Evolutionary conservation across 768 basidiomycete species (phyloP).

Genomic region (Mrakia frigida): DNA sequence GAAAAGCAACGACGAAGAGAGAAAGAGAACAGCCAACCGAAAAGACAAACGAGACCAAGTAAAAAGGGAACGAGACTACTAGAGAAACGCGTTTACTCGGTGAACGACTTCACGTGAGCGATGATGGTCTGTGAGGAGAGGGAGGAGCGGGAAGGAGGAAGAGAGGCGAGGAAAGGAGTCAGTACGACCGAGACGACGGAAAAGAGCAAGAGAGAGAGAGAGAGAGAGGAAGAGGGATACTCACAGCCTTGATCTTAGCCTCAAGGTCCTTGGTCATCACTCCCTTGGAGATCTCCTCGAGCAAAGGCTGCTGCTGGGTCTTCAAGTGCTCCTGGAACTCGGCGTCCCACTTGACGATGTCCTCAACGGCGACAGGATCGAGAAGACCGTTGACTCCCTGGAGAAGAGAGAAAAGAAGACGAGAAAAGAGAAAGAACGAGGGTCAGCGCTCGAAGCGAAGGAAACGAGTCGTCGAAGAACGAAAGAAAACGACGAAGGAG

Average conservation of each 20-base stretch:
- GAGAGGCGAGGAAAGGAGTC: not conserved
- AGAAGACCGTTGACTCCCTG: conserved; percentile 99
- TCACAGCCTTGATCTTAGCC: conserved; percentile 82
- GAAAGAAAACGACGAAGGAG: too few species aligned
- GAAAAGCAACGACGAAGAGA: too few species aligned
- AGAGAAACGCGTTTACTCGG: not conserved
- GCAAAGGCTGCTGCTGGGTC: conserved; percentile 64
- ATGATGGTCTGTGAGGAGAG: not conserved
- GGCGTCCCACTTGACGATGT: conserved; percentile 76
- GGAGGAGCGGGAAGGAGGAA: not conserved
- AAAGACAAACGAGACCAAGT: not conserved
- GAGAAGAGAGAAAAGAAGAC: conserved; percentile 20
- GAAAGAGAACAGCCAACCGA: not conserved
- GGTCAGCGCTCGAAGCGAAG: not conserved
- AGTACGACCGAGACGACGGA: not conserved
- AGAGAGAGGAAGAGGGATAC: conserved; percentile 34
- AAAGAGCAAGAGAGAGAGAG: conserved; percentile 30
- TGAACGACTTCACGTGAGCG: not conserved
- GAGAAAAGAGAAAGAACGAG: not conserved
- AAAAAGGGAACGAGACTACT: not conserved
- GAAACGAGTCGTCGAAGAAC: not conserved
- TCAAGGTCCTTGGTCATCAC: conserved; percentile 81
- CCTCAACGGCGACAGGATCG: conserved; percentile 88
- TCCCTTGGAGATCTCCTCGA: conserved; percentile 78
- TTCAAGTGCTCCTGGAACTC: conserved; percentile 86